Conservation (phyloP, 441 rosid species). For the Syzygium malaccense region DNA sequence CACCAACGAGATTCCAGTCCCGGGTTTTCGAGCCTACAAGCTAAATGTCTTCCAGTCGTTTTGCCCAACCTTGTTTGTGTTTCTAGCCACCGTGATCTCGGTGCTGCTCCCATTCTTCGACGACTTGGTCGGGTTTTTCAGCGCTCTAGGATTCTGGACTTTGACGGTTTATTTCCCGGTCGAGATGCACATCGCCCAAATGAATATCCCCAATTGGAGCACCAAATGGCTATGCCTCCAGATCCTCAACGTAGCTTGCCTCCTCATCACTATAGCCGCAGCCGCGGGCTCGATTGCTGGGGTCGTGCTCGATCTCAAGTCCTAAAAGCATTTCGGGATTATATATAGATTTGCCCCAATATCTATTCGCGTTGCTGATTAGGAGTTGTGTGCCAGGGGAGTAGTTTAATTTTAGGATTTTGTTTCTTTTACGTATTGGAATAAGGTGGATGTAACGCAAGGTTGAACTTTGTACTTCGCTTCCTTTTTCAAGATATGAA, state of each 20-base stretch:
- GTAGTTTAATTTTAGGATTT: too few species aligned
- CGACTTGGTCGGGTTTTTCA: constrained; percentile 2
- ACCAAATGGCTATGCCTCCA: constrained; percentile 14
- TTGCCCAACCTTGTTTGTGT: constrained; percentile 6
- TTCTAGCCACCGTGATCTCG: background rate
- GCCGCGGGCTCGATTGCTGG: constrained; percentile 8
- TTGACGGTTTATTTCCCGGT: constrained; percentile 5
- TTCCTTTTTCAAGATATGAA: too few species aligned
- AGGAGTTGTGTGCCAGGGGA: too few species aligned
- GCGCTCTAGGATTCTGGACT: constrained; percentile 11
- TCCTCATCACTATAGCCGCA: constrained; percentile 1
- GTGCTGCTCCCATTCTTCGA: constrained; percentile 10
- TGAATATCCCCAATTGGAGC: constrained; percentile 9
- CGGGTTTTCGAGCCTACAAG: background rate
- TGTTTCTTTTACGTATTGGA: too few species aligned
- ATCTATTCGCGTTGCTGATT: too few species aligned
- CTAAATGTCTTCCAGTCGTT: constrained; percentile 1
- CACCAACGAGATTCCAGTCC: background rate
- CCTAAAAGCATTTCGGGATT: background rate
- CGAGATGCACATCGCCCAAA: constrained; percentile 4
- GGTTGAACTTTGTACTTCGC: too few species aligned
- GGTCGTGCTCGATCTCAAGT: constrained; percentile 1
- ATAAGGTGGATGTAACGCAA: too few species aligned
- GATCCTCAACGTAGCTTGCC: constrained; percentile 4
- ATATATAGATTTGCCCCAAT: background rate